Evolutionary conservation across 2,329 filamentous ascomycete genomes (phyloP), one percentile per base, ranked within the genome.

Genomic region (Phialophora verrucosa): DNA sequence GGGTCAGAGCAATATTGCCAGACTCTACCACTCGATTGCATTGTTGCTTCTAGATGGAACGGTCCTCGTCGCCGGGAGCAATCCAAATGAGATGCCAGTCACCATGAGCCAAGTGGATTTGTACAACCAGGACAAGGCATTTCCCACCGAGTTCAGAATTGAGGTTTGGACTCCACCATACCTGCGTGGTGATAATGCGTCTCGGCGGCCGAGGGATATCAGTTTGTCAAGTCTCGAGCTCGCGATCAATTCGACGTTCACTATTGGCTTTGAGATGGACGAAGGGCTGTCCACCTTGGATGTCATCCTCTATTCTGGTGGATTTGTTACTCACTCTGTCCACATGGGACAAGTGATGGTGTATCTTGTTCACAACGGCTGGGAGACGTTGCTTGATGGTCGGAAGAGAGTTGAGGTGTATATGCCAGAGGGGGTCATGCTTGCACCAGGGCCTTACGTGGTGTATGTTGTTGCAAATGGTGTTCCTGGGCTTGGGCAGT

Each of bases 131-230:
- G 72, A 61, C 25, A 72, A 71, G 63, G 74, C 77, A 53, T 88
- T 79, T 73, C 78, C 82, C 20, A 88, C 85, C 1, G 86, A 89
- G 68, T 88, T 87, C 78, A 82, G 85, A 42, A 84, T 88, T 51
- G 87, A 89, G 74, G 84, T 83, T 62, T 88, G 86, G 73, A 85
- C 84, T 31, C 87, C 87, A 49, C 85, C 85, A 2, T 89, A 89
- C 71, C 81, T 88, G 20, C 78, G 80, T 55, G 85, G 84, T 14
- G 80, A 78, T 49, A 84, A 84, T 57, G 80, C 79, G 1, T 74
- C 76, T 31, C 78, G 74, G 56, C 80, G 85, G 55, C 85, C 87
- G 3, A 81, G 78, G 2, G 76, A 81, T 55, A 78, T 87, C 59
- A 66, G 70, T 3, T 75, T 87, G 17, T 82, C 81, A 8, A 77